These are phyloP conservation scores for Debaryomyces fabryi DNA, from an alignment of 1,139 yeast species.

Conservation along the genomic window DNA sequence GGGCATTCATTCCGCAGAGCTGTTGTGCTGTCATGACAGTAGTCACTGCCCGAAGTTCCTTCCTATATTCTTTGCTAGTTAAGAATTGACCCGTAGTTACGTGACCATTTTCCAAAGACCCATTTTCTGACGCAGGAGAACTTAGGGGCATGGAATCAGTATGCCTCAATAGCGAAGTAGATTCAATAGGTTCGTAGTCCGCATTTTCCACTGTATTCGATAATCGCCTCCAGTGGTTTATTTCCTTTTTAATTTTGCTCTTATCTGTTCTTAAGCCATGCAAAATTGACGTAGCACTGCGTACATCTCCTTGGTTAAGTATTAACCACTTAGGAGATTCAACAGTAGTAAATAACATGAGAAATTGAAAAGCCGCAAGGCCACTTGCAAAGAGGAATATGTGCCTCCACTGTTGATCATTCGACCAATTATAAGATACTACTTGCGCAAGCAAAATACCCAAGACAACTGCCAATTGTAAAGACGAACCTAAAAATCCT, in stretches of 20 bases:
- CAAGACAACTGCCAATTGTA: conserved; percentile 40
- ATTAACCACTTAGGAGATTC: conserved; percentile 49
- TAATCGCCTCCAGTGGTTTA: conserved; percentile 41
- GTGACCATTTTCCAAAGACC: conserved; percentile 33
- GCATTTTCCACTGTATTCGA: conserved; percentile 15
- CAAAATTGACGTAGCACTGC: conserved; percentile 31
- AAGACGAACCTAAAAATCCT: conserved; percentile 40
- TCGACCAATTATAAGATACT: conserved; percentile 35
- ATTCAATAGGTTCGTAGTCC: conserved; percentile 16
- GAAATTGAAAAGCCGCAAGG: conserved; percentile 32
- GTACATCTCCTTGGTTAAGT: conserved; percentile 30
- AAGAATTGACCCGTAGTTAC: conserved; percentile 30
- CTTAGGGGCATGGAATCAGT: conserved; percentile 1
- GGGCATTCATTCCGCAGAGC: conserved; percentile 45
- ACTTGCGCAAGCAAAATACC: conserved; percentile 40
- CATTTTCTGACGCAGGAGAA: conserved; percentile 18
- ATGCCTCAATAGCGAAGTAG: conserved; percentile 11
- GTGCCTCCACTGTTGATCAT: conserved; percentile 39
- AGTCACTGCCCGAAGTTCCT: conserved; percentile 33
- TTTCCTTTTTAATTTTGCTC: conserved; percentile 34
- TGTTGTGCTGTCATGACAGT: conserved; percentile 44
- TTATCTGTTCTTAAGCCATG: conserved; percentile 32
- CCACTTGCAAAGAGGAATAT: conserved; percentile 31
- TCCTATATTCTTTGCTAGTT: conserved; percentile 22
- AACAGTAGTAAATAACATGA: conserved; percentile 32